Evolutionary conservation across 2,329 filamentous ascomycete species (phyloP), one percentile per base, ranked within the genome.

Genomic region (Pseudogymnoascus sp.): DNA sequence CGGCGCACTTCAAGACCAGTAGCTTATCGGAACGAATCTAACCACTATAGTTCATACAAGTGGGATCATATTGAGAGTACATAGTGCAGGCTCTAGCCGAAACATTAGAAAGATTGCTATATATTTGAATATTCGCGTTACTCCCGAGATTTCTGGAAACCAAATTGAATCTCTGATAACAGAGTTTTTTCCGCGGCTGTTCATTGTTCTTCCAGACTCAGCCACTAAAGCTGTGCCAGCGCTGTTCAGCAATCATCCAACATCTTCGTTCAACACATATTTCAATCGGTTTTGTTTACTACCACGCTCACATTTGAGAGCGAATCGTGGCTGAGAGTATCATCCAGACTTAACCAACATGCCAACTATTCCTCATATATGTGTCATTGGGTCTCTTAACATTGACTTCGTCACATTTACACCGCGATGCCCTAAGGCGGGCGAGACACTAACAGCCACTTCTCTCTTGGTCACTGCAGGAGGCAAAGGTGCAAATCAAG

Each of bases 311-410:
- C 37, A 40, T 40, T 40, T 40, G 7, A 40, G 37, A 40, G 37
- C 37, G 15, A 40, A 40, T 40, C 37, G 37, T 40, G 36, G 36
- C 36, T 2, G 36, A 39, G 4, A 15, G 36, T 15, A 8, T 40
- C 37, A 9, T 4, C 37, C 10, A 18, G 37, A 40, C 37, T 18
- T 40, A 55, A 55, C 25, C 45, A 67, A 58, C 61, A 69, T 69
- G 67, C 18, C 67, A n/a, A 71, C 48, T 7, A 94, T 97, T 73
- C 87, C 88, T 55, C 45, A 29, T 33, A 33, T 55, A 27, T 55
- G 45, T 65, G 33, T 65, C 12, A 62, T 65, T 42, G 63, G 64
- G 6, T 64, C 63, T 9, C 42, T 64, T 18, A 64, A 64, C 21
- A 55, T 48, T 18, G 64, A 65, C 59, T 62, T 64, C 12, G 61